phyloP scores from a whole-genome alignment of 768 basidiomycete genomes.

The Bullera alba region DNA sequence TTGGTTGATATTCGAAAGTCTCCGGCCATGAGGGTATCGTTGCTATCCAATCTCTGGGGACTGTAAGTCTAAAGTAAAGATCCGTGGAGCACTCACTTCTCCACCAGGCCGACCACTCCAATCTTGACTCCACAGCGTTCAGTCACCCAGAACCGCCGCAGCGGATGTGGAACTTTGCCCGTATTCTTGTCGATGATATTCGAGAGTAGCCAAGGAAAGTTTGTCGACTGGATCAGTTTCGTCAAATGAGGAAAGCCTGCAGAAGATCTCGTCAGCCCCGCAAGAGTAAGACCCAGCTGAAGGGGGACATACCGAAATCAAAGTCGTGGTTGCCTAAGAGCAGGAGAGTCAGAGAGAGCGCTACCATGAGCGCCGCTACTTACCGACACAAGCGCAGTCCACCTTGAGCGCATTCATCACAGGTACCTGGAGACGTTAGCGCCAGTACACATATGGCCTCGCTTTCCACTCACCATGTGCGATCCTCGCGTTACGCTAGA shows the following conservation, averaged over 20 bases:
- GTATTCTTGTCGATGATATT: conserved; percentile 66
- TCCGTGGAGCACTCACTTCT: conserved; percentile 55
- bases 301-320: conserved; percentile 51
- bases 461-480: conserved; percentile 62
- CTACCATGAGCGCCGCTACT: conserved; percentile 30
- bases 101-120: conserved; percentile 79
- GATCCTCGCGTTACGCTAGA: conserved; percentile 80
- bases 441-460: not conserved
- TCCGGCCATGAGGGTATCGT: conserved; percentile 82
- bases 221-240: conserved; percentile 61
- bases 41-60: conserved; percentile 71
- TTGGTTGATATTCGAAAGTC: conserved; percentile 67
- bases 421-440: conserved; percentile 56
- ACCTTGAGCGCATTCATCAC: conserved; percentile 74
- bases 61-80: not conserved
- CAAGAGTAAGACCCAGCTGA: not conserved
- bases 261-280: not conserved
- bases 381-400: conserved; percentile 73
- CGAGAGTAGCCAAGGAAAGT: conserved; percentile 82
- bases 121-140: conserved; percentile 65
- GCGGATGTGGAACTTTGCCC: conserved; percentile 55
- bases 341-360: not conserved
- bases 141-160: conserved; percentile 60
- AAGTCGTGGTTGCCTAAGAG: conserved; percentile 80
- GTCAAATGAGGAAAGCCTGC: conserved; percentile 44